Evolutionary conservation across 352 stramenopile species (phyloP), one percentile per base, ranked within the genome.

Genomic region (Peronospora farinosa): DNA sequence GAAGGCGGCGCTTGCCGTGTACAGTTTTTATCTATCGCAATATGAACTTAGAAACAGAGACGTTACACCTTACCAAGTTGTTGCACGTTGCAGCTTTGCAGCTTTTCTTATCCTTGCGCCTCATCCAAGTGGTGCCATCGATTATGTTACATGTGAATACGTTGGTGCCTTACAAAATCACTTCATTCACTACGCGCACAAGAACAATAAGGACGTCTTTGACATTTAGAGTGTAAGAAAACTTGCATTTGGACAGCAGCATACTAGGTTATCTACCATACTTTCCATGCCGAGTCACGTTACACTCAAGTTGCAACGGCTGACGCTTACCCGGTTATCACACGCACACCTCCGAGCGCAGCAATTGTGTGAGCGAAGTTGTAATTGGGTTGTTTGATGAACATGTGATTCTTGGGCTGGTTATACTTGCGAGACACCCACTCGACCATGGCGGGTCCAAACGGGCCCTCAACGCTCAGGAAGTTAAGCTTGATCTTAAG

Each of bases 361-460:
- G 84, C 86, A 39, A 97, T 81, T 46, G 92, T 97, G 72, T 97
- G 88, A 16, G 73, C 74, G 60, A 97, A 97, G 58, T 96, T 81
- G 68, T 95, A 66, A 72, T 95, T 95, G n/a, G 91, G 89, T 69
- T 96, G 92, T 65, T 94, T 96, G 72, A 98, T 97, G 66, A 98
- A 98, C 85, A 97, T 97, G 66, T 95, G 88, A 70, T 97, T 97
- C 71, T 95, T 94, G 30, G 83, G 82, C 61, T 97, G 86, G 41
- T 71, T 68, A 57, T 97, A 91, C 62, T 92, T 84, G 63, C 74
- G 70, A 33, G 78, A 81, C 52, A 97, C 54, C 84, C 88, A 97
- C 72, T 97, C 91, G 42, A 98, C 88, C 63, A 95, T 82, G 15
- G 83, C 82, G 1, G 91, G 88, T 5, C 88, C 86, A 45, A 95